These are phyloP conservation scores for Shiraia sp. DNA, from an alignment of 2,329 filamentous ascomycete species.

Conservation along the genomic window DNA sequence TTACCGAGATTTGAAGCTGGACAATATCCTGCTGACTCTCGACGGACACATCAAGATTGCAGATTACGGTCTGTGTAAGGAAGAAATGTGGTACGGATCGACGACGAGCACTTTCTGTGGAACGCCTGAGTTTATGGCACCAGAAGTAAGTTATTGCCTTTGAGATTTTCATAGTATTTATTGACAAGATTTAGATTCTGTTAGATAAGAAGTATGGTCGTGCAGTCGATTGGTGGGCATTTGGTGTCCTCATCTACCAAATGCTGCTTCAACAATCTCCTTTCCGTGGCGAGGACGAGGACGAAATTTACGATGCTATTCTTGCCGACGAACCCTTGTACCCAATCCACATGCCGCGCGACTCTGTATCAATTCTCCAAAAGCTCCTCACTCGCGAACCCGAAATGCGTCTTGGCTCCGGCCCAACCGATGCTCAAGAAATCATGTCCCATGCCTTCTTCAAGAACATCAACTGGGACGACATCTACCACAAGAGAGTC, in stretches of 20 bases:
- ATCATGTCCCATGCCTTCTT: conserved; percentile 99
- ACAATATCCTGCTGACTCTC: conserved; percentile 89
- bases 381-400: conserved; percentile 96
- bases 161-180: no score
- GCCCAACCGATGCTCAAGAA: conserved; percentile 95
- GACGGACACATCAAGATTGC: conserved; percentile 99
- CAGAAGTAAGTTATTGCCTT: conserved; percentile 85
- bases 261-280: conserved; percentile 99
- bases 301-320: conserved; percentile 99
- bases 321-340: conserved; percentile 96
- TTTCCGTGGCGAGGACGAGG: conserved; percentile 97
- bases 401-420: conserved; percentile 87
- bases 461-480: conserved; percentile 96
- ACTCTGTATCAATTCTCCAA: conserved; percentile 96
- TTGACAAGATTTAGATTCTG: no score
- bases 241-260: conserved; percentile 98
- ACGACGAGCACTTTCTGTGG: conserved; percentile 98
- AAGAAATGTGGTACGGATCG: conserved; percentile 99
- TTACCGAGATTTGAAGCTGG: conserved; percentile 80
- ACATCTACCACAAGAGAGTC: conserved; percentile 94
- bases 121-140: conserved; percentile 99
- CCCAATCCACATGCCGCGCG: conserved; percentile 97
- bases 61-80: conserved; percentile 98
- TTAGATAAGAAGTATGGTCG: conserved; percentile 98
- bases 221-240: conserved; percentile 99